Evolutionary conservation across 306 rosid genomes (phyloP).

Genomic region (Chamaecrista fasciculata): DNA sequence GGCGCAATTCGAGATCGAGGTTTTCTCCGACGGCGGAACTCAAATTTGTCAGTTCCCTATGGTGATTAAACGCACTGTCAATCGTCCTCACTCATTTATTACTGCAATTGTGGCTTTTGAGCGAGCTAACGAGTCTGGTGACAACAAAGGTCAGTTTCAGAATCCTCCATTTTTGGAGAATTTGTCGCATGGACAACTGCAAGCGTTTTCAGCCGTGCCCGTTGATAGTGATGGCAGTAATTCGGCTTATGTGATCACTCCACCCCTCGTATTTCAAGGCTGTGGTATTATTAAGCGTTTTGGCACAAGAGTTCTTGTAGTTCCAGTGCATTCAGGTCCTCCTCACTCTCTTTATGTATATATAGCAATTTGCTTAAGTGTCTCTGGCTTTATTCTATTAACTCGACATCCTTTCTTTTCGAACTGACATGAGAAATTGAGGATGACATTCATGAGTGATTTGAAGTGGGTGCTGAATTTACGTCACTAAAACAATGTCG

Average conservation of each 20-base stretch:
- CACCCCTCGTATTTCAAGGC: conserved; percentile 79
- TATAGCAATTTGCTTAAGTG: not conserved
- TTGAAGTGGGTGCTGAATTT: too few species aligned
- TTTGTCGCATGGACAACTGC: conserved; percentile 86
- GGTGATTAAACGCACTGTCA: conserved; percentile 56
- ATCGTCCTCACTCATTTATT: conserved; percentile 77
- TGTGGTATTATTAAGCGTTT: conserved; percentile 83
- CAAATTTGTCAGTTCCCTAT: conserved; percentile 67
- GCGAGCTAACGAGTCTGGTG: conserved; percentile 60
- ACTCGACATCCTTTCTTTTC: not conserved
- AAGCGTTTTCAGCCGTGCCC: conserved; percentile 70
- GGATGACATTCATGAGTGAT: not conserved
- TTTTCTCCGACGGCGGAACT: conserved; percentile 52
- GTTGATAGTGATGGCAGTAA: conserved; percentile 53
- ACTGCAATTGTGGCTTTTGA: conserved; percentile 61
- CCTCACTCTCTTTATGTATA: not conserved
- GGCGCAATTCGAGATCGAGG: conserved; percentile 51
- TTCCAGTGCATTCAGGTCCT: conserved; percentile 90
- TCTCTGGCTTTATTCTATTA: not conserved
- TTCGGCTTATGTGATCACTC: conserved; percentile 61
- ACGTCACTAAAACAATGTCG: not conserved
- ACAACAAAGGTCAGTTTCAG: conserved; percentile 41
- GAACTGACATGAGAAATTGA: not conserved
- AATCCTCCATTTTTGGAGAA: conserved; percentile 59
- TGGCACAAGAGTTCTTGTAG: conserved; percentile 73